Conservation (phyloP, 192 early-diverging fungal species). For the Umbelopsis sp. region DNA sequence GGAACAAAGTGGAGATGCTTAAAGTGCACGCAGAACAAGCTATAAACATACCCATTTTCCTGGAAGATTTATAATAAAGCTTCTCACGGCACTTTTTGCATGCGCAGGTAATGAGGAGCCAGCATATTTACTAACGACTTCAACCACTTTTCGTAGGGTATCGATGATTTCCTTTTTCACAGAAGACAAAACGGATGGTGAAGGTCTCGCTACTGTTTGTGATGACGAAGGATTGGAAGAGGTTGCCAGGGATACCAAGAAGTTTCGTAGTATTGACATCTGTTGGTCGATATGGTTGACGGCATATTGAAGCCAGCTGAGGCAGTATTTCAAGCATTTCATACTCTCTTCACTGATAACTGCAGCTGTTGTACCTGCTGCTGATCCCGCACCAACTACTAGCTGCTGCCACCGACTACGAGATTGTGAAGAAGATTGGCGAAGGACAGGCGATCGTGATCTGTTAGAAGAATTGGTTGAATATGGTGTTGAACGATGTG, state of each 20-base stretch:
- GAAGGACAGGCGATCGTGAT: conserved; percentile 13
- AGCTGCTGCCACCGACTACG: conserved; percentile 57
- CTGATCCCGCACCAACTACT: conserved; percentile 58
- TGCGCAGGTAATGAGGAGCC: conserved; percentile 79
- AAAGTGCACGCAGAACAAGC: background rate
- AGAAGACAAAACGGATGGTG: conserved; percentile 28
- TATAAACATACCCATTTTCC: conserved; percentile 62
- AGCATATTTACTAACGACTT: conserved; percentile 87
- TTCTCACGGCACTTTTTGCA: conserved; percentile 74
- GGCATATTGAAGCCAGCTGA: conserved; percentile 87
- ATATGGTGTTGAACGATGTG: conserved; percentile 22
- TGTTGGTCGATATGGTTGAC: conserved; percentile 73
- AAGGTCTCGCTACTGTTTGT: conserved; percentile 17
- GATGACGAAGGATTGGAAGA: background rate
- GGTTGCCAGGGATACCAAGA: conserved; percentile 47
- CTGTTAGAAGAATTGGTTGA: background rate
- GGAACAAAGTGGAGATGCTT: background rate
- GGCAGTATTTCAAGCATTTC: conserved; percentile 85
- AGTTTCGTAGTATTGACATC: conserved; percentile 59
- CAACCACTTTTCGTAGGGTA: conserved; percentile 85
- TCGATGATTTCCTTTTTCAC: conserved; percentile 79
- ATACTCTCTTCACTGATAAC: conserved; percentile 89
- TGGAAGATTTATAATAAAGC: conserved; percentile 84
- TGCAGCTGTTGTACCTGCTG: conserved; percentile 68
- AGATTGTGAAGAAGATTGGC: conserved; percentile 17